Evolutionary conservation across 148 eudicot species (phyloP).

Genomic region (Chenopodium berlandieri): DNA sequence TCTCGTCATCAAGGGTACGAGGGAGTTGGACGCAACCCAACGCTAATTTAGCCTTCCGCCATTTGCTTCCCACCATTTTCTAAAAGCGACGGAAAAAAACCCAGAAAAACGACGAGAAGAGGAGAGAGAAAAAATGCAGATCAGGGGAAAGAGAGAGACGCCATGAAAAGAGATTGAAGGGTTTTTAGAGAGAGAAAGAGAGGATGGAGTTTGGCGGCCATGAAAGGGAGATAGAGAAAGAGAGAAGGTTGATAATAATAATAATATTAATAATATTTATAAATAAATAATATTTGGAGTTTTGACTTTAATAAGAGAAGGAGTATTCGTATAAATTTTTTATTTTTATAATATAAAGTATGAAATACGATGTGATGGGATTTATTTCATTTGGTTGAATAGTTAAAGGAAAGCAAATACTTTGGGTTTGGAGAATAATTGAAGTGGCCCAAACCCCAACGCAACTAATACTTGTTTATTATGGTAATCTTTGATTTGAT

Average conservation of each 20-base stretch:
- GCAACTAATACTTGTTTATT: too few relatives aligned
- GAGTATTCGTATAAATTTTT: background rate
- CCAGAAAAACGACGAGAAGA: background rate
- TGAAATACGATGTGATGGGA: too few relatives aligned
- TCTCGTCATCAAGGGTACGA: conserved; percentile 23
- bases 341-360: too few relatives aligned
- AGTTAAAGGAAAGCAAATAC: too few relatives aligned
- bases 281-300: background rate
- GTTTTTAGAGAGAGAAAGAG: background rate
- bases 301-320: background rate
- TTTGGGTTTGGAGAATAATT: too few relatives aligned
- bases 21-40: conserved; percentile 47
- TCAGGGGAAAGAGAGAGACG: conserved; percentile 17
- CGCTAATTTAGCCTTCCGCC: conserved; percentile 49
- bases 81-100: background rate
- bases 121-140: conserved; percentile 8
- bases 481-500: too few relatives aligned
- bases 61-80: conserved; percentile 25
- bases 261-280: too few relatives aligned
- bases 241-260: background rate
- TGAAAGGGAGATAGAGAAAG: background rate
- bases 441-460: too few relatives aligned
- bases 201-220: background rate
- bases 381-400: too few relatives aligned
- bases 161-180: conserved; percentile 2